Evolutionary conservation across 2,329 filamentous ascomycete genomes (phyloP), one percentile per base, ranked within the genome.

Genomic region (Biscogniauxia marginata): DNA sequence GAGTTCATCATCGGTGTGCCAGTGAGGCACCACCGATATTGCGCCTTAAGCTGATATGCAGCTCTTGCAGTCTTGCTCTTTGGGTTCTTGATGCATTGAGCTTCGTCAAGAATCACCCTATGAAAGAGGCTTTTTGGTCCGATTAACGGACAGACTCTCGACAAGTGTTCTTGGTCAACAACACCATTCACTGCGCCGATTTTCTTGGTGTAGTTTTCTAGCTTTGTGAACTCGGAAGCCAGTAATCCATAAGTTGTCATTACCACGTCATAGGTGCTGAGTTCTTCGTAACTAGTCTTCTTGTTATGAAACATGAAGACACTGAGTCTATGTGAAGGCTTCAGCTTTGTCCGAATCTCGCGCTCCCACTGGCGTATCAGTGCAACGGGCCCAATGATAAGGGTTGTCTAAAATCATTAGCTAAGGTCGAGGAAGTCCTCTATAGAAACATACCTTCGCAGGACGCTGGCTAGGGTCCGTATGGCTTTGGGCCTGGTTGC

Each of bases 1-100:
- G 81, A 85, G 65, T 96, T 96, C 88, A 95, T 95, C 88, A 93
- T 92, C 0, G 90, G 90, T 0, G 90, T 95, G 22, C 90, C 90
- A 3, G 87, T 91, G 71, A 93, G 82, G 67, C 88, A 91, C 76
- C 90, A 86, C 49, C 90, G 81, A 67, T 89, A 84, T 34, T 75
- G 77, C 13, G 88, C 77, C 57, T 81, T 74, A 16, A 95, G 71
- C 9, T 74, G 70, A 62, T 77, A 83, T 24, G 84, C 84, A 4
- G 84, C 89, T 60, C 79, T 78, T 1, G 88, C 82, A 4, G 80
- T 75, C 59, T 84, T 82, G 0, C 88, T 87, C 44, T 75, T 78
- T 55, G 82, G 82, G 66, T 93, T 93, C 75, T 93, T 93, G 76
- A 93, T 90, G 67, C 81, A 87, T 66, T 93, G 90, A 1, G 89